phyloP scores from a whole-genome alignment of 306 rosid species.

The Dalbergia oliveri region DNA sequence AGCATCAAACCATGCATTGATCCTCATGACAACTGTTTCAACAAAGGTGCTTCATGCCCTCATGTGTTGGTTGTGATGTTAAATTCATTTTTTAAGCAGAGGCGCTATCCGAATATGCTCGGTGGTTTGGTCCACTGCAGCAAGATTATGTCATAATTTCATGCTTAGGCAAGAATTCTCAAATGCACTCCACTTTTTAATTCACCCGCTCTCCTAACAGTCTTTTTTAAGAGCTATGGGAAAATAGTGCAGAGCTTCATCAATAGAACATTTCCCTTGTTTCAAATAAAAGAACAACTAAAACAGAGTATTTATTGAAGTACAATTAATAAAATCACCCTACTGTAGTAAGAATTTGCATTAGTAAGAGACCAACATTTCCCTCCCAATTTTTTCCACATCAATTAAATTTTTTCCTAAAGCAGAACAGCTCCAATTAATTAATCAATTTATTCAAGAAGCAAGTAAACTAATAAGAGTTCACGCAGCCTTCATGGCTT shows the following conservation, averaged over 20 bases:
- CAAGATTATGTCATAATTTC: no score
- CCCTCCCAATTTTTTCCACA: not conserved
- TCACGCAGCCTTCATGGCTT: conserved; percentile 61
- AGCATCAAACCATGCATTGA: not conserved
- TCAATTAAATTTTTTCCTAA: not conserved
- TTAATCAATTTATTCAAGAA: conserved; percentile 44
- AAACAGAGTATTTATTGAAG: not conserved
- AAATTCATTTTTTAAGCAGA: no score
- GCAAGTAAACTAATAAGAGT: conserved; percentile 48
- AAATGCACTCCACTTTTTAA: no score
- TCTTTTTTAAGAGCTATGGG: no score
- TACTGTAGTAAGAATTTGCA: not conserved
- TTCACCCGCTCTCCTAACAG: no score
- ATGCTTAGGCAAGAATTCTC: no score
- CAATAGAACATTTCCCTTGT: no score
- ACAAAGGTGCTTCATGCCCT: no score
- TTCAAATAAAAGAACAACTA: not conserved
- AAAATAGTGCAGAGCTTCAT: no score
- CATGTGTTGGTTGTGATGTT: no score
- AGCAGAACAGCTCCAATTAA: conserved; percentile 17
- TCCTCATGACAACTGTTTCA: not conserved
- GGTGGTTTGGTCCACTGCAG: no score
- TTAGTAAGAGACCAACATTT: not conserved
- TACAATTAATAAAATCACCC: not conserved
- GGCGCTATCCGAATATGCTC: no score